Conservation (phyloP, 208 protist genomes). For the Leishmania gerbilli region DNA sequence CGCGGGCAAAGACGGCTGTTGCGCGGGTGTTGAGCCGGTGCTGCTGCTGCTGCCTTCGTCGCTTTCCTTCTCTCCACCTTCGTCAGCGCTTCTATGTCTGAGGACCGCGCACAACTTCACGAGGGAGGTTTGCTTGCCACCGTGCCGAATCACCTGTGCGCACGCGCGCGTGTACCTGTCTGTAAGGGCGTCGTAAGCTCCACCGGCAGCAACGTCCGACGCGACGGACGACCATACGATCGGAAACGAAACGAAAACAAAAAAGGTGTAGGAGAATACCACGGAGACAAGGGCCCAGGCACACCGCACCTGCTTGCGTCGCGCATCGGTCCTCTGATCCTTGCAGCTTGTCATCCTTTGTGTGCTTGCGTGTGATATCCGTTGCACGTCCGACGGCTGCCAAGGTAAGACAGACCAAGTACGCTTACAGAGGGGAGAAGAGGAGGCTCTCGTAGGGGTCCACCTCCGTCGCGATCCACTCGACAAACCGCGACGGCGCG, state of each 20-base stretch:
- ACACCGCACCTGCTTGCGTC: too few species aligned
- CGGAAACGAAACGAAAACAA: too few species aligned
- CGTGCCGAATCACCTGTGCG: not conserved
- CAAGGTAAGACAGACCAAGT: not conserved
- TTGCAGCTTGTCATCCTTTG: not conserved
- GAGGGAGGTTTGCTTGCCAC: not conserved
- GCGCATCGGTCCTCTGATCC: too few species aligned
- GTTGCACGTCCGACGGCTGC: too few species aligned
- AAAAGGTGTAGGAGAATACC: too few species aligned
- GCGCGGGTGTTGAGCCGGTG: not conserved
- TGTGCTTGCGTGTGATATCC: not conserved
- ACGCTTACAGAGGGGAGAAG: conserved; percentile 14
- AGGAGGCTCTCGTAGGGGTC: conserved; percentile 58
- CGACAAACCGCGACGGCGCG: conserved; percentile 43
- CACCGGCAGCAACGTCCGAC: too few species aligned
- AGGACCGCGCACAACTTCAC: not conserved
- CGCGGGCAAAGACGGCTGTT: not conserved
- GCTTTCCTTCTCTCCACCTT: not conserved
- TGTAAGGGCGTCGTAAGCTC: too few species aligned
- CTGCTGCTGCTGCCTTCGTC: not conserved
- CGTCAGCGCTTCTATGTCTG: not conserved
- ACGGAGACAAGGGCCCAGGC: too few species aligned
- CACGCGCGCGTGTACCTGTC: not conserved
- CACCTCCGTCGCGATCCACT: conserved; percentile 56
- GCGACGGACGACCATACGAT: too few species aligned